A percentile compares a stretch with the other conserved stretches of the same genome.
Evolutionary conservation across 2,329 filamentous ascomycete species (phyloP).

Genomic region (Fusarium heterosporum): DNA sequence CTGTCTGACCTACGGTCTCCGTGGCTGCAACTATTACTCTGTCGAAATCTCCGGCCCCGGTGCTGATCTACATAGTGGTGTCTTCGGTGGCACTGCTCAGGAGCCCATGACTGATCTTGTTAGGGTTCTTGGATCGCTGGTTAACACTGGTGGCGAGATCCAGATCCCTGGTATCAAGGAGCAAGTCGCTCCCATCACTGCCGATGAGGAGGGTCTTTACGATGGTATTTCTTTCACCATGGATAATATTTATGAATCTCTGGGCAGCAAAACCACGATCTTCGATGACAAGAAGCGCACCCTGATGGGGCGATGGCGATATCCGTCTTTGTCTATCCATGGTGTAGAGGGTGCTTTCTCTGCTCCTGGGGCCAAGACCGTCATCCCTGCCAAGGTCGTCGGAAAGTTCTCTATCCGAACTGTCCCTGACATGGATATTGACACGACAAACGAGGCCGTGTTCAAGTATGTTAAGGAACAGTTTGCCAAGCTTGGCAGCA

Average conservation of each 20-base stretch:
- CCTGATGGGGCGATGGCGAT: slow-evolving; percentile 96
- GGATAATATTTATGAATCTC: slow-evolving; percentile 91
- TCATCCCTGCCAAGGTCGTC: slow-evolving; percentile 96
- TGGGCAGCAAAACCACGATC: slow-evolving; percentile 90
- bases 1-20: slow-evolving; percentile 95
- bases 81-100: slow-evolving; percentile 95
- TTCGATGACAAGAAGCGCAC: slow-evolving; percentile 89
- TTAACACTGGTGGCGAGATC: slow-evolving; percentile 92
- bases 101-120: slow-evolving; percentile 98
- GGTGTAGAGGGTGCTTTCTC: slow-evolving; percentile 96
- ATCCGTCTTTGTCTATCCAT: slow-evolving; percentile 92
- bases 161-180: slow-evolving; percentile 93
- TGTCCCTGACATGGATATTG: slow-evolving; percentile 96
- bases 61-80: slow-evolving; percentile 94
- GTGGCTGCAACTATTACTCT: slow-evolving; percentile 98
- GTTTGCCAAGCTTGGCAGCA: slow-evolving; percentile 88
- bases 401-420: slow-evolving; percentile 99
- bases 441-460: slow-evolving; percentile 86
- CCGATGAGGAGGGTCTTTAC: slow-evolving; percentile 90
- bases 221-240: slow-evolving; percentile 93
- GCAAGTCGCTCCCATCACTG: slow-evolving; percentile 88
- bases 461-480: slow-evolving; percentile 85
- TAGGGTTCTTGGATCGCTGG: slow-evolving; percentile 82
- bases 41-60: slow-evolving; percentile 90
- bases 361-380: slow-evolving; percentile 93